A percentile compares a stretch with the other conserved stretches of the same genome.
These are phyloP conservation scores for Ophiostoma perfectum DNA, from an alignment of 2,329 filamentous ascomycete genomes.

Conservation along the genomic window DNA sequence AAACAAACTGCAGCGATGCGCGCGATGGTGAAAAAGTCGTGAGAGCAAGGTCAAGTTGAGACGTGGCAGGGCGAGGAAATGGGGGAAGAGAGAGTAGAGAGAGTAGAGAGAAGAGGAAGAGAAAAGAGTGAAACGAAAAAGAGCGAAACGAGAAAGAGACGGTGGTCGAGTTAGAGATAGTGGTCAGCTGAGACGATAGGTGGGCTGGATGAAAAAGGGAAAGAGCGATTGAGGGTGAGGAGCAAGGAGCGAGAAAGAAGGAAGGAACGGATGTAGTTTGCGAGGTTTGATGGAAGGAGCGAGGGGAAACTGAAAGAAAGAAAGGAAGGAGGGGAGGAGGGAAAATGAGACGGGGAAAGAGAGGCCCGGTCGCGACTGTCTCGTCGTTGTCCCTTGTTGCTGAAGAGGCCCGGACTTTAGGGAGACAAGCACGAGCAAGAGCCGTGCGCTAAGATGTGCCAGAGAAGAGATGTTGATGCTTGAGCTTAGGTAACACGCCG, in stretches of 20 bases:
- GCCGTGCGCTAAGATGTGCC: constrained; percentile 9
- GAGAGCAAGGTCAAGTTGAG: not conserved
- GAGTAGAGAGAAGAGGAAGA: not conserved
- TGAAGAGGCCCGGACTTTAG: constrained; percentile 12
- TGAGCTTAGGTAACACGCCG: too few relatives aligned
- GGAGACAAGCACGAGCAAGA: constrained; percentile 12
- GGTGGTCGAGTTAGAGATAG: constrained; percentile 3
- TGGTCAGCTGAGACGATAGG: constrained; percentile 17
- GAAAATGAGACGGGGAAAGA: not conserved
- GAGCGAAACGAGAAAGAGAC: not conserved
- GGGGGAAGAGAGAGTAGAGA: not conserved
- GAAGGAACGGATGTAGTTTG: not conserved
- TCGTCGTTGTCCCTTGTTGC: not conserved
- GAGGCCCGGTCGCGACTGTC: constrained; percentile 1
- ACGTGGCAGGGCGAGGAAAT: not conserved
- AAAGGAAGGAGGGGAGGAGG: not conserved
- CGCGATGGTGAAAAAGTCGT: not conserved
- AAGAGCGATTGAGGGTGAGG: constrained; percentile 1
- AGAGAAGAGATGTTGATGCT: not conserved
- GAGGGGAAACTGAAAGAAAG: not conserved
- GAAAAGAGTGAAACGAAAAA: not conserved
- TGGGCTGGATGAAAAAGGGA: not conserved
- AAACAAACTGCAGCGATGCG: constrained; percentile 1
- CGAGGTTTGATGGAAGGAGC: not conserved
- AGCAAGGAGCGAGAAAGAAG: not conserved